Evolutionary conservation across 768 basidiomycete species (phyloP).

Genomic region (Plicaturopsis crispa): DNA sequence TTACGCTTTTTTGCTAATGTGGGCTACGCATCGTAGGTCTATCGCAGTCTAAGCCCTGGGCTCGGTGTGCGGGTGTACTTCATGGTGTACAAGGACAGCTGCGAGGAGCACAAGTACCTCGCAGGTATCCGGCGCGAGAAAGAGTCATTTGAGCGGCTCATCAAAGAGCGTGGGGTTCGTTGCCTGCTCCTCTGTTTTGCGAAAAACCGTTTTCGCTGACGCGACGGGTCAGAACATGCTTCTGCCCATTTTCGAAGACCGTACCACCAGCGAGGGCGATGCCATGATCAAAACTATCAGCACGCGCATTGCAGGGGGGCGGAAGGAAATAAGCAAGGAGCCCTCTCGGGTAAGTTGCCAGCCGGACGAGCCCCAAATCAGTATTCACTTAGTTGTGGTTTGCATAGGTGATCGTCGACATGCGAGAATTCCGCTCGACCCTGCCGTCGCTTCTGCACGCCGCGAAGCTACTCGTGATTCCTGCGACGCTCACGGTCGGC

Average conservation of each 20-base stretch:
- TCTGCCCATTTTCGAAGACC: slow-evolving; percentile 70
- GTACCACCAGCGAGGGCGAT: slow-evolving; percentile 35
- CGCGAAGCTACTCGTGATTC: slow-evolving; percentile 70
- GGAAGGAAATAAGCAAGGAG: slow-evolving; percentile 56
- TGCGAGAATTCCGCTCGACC: slow-evolving; percentile 93
- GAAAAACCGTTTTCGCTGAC: neutral
- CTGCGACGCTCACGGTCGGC: slow-evolving; percentile 88
- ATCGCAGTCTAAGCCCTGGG: slow-evolving; percentile 77
- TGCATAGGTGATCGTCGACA: slow-evolving; percentile 84
- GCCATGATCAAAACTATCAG: slow-evolving; percentile 75
- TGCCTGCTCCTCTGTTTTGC: neutral
- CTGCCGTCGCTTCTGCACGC: slow-evolving; percentile 88
- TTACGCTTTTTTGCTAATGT: neutral
- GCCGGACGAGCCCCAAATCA: neutral
- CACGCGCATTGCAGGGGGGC: slow-evolving; percentile 80
- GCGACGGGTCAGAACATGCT: slow-evolving; percentile 69
- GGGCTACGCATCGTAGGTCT: slow-evolving; percentile 47
- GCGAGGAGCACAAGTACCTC: slow-evolving; percentile 94
- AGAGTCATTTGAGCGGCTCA: slow-evolving; percentile 86
- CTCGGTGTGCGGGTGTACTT: slow-evolving; percentile 87
- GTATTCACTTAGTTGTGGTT: neutral
- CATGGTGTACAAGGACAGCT: slow-evolving; percentile 88
- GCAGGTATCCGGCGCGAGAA: slow-evolving; percentile 86
- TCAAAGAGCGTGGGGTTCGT: slow-evolving; percentile 86
- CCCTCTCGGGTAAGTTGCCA: slow-evolving; percentile 46